phyloP scores from a whole-genome alignment of 2,329 filamentous ascomycete species.

The Cladosporium sp. region DNA sequence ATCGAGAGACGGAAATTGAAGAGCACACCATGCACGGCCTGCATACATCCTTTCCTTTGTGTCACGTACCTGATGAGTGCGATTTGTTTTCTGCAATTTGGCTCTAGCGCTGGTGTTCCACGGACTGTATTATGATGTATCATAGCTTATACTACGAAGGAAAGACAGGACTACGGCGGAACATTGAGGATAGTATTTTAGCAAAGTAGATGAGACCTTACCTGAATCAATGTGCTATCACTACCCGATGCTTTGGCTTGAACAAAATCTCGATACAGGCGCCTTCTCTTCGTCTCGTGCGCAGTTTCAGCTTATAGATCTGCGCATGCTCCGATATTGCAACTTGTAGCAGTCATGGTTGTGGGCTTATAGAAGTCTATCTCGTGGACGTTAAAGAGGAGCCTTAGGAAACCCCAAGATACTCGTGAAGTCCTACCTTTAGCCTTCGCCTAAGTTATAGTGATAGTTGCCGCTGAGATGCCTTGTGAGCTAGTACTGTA shows the following conservation, averaged over 20 bases:
- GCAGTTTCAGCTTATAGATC: too few species aligned
- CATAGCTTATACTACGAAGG: slow-evolving; percentile 5
- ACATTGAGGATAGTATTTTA: neutral
- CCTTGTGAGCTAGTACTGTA: too few species aligned
- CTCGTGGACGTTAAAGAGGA: too few species aligned
- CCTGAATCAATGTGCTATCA: neutral
- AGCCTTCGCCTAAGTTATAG: too few species aligned
- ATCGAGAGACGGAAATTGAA: slow-evolving; percentile 5
- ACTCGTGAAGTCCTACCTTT: too few species aligned
- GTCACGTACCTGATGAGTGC: neutral
- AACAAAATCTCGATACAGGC: neutral
- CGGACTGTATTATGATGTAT: slow-evolving; percentile 10
- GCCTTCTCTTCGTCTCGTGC: neutral
- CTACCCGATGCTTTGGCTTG: neutral
- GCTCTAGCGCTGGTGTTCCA: slow-evolving; percentile 3
- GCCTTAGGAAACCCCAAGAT: too few species aligned
- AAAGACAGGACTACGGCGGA: slow-evolving; percentile 6
- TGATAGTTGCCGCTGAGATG: too few species aligned
- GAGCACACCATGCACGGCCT: neutral
- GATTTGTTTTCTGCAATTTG: neutral
- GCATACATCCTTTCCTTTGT: neutral
- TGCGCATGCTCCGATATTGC: too few species aligned
- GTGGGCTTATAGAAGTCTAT: too few species aligned
- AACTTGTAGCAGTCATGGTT: too few species aligned
- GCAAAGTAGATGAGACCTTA: neutral